Conservation (phyloP, 2,329 filamentous ascomycete species). For the Cladophialophora yegresii region DNA sequence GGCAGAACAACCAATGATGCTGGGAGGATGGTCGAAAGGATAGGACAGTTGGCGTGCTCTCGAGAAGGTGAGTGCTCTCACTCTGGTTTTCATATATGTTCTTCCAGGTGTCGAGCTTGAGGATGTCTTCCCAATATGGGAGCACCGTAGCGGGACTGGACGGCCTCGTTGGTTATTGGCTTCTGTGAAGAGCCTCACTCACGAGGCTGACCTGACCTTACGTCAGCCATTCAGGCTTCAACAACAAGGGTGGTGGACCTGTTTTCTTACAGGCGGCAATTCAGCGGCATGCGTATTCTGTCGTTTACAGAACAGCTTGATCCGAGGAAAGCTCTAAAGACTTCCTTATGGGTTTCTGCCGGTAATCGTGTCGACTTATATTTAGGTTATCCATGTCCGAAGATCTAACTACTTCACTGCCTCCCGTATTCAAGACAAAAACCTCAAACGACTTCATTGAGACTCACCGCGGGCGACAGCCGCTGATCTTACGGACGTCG, state of each 20-base stretch:
- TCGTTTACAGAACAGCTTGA: neutral
- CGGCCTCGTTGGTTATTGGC: neutral
- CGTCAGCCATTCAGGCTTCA: constrained; percentile 15
- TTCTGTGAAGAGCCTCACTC: neutral
- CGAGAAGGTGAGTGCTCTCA: neutral
- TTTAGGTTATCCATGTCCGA: neutral
- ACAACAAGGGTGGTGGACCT: neutral
- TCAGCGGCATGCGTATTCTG: neutral
- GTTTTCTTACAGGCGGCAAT: constrained; percentile 7
- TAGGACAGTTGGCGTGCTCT: neutral
- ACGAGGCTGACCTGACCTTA: constrained; percentile 15
- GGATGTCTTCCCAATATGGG: neutral
- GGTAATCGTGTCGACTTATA: constrained; percentile 1
- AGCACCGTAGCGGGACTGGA: neutral
- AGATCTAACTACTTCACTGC: neutral
- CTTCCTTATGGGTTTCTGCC: neutral
- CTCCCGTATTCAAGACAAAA: neutral
- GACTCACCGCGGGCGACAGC: neutral
- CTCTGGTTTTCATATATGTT: neutral
- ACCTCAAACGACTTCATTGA: neutral
- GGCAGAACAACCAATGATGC: neutral
- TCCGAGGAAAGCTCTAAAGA: neutral
- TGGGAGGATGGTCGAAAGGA: neutral
- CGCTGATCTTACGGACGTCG: neutral
- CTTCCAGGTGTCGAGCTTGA: neutral